Conservation (phyloP, 805 yeast genomes). For the Hanseniaspora hatyaiensis region DNA sequence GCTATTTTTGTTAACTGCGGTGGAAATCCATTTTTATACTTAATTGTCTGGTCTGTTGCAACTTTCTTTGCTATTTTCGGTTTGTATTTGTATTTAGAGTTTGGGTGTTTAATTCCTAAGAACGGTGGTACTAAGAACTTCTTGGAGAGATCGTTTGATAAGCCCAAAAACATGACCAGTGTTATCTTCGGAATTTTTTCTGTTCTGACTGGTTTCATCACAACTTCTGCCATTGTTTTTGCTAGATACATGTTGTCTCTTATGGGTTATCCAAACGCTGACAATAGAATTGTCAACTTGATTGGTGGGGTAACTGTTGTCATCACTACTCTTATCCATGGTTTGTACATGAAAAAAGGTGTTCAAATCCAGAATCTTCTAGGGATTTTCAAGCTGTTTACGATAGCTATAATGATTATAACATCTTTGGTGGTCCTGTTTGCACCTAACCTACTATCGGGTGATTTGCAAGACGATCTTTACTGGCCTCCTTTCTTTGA, state of each 20-base stretch:
- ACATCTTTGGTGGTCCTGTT: constrained; percentile 49
- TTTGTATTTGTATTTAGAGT: constrained; percentile 50
- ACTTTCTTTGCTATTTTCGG: constrained; percentile 57
- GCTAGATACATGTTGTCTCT: constrained; percentile 47
- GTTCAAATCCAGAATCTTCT: constrained; percentile 48
- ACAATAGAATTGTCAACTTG: constrained; percentile 32
- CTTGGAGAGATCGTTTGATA: constrained; percentile 52
- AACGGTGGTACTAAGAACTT: constrained; percentile 70
- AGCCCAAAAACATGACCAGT: constrained; percentile 45
- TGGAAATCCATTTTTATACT: constrained; percentile 50
- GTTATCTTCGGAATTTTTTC: constrained; percentile 41
- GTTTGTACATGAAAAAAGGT: constrained; percentile 49
- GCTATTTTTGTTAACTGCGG: constrained; percentile 57
- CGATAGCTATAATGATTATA: constrained; percentile 42
- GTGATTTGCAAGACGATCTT: not conserved
- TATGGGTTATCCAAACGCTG: constrained; percentile 28
- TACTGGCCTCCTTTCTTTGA: constrained; percentile 20
- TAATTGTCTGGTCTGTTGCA: constrained; percentile 52
- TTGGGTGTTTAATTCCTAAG: constrained; percentile 59
- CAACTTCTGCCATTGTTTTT: constrained; percentile 48
- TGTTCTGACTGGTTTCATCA: constrained; percentile 43
- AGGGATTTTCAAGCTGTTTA: constrained; percentile 48
- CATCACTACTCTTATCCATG: constrained; percentile 37
- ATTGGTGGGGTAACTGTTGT: constrained; percentile 35
- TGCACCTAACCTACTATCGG: constrained; percentile 34